These are phyloP conservation scores for Strobilomyces confusus DNA, from an alignment of 768 basidiomycete species.

Conservation along the genomic window DNA sequence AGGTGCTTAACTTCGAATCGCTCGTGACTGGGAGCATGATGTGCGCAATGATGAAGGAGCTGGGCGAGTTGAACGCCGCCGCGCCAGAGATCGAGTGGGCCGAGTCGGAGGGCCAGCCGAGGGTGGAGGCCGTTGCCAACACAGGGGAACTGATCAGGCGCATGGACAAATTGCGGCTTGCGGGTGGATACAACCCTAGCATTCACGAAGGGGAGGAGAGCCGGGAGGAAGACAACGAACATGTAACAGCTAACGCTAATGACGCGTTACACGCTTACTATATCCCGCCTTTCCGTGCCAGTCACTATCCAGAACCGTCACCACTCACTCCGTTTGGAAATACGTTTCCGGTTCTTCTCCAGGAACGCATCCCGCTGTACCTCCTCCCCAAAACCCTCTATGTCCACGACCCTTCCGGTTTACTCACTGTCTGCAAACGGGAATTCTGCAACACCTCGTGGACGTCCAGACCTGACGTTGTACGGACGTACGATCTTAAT, in stretches of 20 bases:
- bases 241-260: too few species aligned
- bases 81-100: constrained; percentile 21
- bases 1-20: too few species aligned
- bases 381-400: constrained; percentile 39
- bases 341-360: constrained; percentile 23
- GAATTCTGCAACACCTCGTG: constrained; percentile 15
- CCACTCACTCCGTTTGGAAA: constrained; percentile 36
- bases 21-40: constrained; percentile 22
- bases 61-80: constrained; percentile 17
- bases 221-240: not conserved
- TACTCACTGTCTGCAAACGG: constrained; percentile 23
- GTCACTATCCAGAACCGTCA: constrained; percentile 39
- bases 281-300: constrained; percentile 27
- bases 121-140: constrained; percentile 10
- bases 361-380: constrained; percentile 32
- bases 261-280: too few species aligned
- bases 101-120: constrained; percentile 21
- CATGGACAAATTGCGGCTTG: not conserved
- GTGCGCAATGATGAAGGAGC: constrained; percentile 2
- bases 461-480: constrained; percentile 29
- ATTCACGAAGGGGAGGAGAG: not conserved
- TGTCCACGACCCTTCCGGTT: constrained; percentile 42
- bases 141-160: constrained; percentile 14
- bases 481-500: constrained; percentile 30
- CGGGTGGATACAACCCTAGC: not conserved